A percentile compares a stretch with the other conserved stretches of the same genome.
Evolutionary conservation across 257 asterid genomes (phyloP).

Genomic region (Solanum sparsipilum): DNA sequence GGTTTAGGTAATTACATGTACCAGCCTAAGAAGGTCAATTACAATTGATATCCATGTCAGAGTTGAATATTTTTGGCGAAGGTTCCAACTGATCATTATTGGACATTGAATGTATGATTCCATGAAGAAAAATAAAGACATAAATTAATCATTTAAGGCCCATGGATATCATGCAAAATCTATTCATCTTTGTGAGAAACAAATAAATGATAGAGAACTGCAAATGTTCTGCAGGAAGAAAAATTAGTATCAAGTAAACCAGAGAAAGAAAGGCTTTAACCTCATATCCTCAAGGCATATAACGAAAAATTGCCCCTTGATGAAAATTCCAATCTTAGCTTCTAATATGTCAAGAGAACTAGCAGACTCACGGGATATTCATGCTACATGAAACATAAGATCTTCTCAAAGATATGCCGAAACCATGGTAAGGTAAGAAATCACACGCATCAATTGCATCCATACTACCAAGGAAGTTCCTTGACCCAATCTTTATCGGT

Average conservation of each 20-base stretch:
- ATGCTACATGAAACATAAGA: slow-evolving; percentile 50
- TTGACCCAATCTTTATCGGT: too few relatives aligned
- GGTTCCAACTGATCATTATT: too few relatives aligned
- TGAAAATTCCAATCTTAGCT: slow-evolving; percentile 10
- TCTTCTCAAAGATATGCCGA: slow-evolving; percentile 49
- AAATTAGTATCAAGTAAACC: background rate
- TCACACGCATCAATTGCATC: background rate
- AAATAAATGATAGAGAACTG: too few relatives aligned
- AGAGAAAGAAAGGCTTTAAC: slow-evolving; percentile 12
- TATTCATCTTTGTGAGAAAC: too few relatives aligned
- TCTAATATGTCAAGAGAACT: slow-evolving; percentile 30
- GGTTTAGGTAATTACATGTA: too few relatives aligned
- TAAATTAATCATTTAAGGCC: too few relatives aligned
- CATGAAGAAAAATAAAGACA: too few relatives aligned
- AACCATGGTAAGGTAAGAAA: slow-evolving; percentile 25
- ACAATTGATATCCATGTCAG: background rate
- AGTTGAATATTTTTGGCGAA: too few relatives aligned
- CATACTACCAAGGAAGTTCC: too few relatives aligned
- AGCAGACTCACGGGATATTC: slow-evolving; percentile 30
- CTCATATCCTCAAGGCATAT: slow-evolving; percentile 48
- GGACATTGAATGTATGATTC: too few relatives aligned
- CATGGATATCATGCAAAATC: too few relatives aligned
- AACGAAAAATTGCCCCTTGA: slow-evolving; percentile 14
- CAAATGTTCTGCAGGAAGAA: too few relatives aligned
- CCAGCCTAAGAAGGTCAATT: background rate